These are phyloP conservation scores for Arachnomyces sp. DNA, from an alignment of 2,329 filamentous ascomycete species.

Conservation along the genomic window DNA sequence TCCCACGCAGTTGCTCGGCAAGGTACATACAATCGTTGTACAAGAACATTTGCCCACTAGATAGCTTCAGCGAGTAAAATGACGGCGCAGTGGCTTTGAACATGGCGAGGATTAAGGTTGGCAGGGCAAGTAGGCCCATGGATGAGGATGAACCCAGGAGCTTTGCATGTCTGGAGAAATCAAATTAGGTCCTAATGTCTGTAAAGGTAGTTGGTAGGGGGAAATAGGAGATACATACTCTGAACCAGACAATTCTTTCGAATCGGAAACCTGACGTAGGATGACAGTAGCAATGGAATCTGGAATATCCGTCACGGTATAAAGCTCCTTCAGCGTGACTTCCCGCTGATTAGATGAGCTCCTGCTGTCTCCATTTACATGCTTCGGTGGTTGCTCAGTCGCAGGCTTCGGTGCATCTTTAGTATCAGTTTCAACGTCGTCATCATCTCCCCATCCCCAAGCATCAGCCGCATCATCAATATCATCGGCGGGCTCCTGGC, in stretches of 20 bases:
- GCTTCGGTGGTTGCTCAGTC: conserved; percentile 8
- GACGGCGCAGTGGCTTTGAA: conserved; percentile 42
- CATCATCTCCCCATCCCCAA: conserved; percentile 78
- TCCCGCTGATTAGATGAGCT: conserved; percentile 41
- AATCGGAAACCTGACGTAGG: conserved; percentile 33
- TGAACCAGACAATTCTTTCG: conserved; percentile 28
- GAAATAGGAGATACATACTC: conserved; percentile 22
- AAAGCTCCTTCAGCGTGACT: conserved; percentile 73
- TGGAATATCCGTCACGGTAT: conserved; percentile 81
- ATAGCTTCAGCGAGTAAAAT: conserved; percentile 36
- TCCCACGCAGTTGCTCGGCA: conserved; percentile 43
- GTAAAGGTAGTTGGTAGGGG: neutral
- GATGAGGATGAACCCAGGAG: conserved; percentile 34
- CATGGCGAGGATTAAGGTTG: conserved; percentile 42
- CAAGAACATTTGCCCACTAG: conserved; percentile 52
- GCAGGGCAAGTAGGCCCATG: conserved; percentile 36
- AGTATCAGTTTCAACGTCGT: conserved; percentile 31
- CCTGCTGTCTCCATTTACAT: conserved; percentile 14
- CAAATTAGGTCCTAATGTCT: conserved; percentile 4
- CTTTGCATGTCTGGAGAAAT: conserved; percentile 20
- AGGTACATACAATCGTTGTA: conserved; percentile 58
- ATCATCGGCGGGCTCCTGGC: neutral
- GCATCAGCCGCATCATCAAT: conserved; percentile 49
- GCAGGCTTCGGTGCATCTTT: conserved; percentile 22
- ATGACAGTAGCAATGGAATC: conserved; percentile 54